These are phyloP conservation scores for Eucalyptus curtisii DNA, from an alignment of 345 rosid species.

Conservation along the genomic window DNA sequence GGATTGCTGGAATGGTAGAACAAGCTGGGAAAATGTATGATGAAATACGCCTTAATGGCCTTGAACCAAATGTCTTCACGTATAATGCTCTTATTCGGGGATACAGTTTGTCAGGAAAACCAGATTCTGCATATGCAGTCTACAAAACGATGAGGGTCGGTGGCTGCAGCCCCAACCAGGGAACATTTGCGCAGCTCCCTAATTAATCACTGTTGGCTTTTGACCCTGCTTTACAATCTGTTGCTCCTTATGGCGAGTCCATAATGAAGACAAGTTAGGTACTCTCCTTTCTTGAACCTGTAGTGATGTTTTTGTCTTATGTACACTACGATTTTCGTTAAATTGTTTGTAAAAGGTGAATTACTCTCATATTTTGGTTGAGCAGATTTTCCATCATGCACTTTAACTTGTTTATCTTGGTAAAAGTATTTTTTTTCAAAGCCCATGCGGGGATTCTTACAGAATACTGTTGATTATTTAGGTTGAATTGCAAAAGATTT, in stretches of 20 bases:
- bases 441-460: neutral
- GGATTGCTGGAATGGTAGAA: constrained; percentile 54
- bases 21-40: constrained; percentile 51
- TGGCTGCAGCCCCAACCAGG: constrained; percentile 73
- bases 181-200: constrained; percentile 88
- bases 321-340: neutral
- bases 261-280: neutral
- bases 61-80: constrained; percentile 75
- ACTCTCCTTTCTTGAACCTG: neutral
- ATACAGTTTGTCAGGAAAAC: constrained; percentile 54
- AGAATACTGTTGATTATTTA: neutral
- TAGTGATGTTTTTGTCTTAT: neutral
- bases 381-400: neutral
- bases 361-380: neutral
- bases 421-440: neutral
- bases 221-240: neutral
- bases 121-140: constrained; percentile 56
- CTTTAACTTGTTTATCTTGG: neutral
- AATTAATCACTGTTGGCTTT: constrained; percentile 8
- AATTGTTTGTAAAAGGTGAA: neutral
- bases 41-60: constrained; percentile 49
- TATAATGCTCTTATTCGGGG: constrained; percentile 82
- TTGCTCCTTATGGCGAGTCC: neutral
- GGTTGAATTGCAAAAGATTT: neutral
- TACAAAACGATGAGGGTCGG: constrained; percentile 74